Evolutionary conservation across 306 rosid genomes (phyloP).

Genomic region (Parietaria judaica): DNA sequence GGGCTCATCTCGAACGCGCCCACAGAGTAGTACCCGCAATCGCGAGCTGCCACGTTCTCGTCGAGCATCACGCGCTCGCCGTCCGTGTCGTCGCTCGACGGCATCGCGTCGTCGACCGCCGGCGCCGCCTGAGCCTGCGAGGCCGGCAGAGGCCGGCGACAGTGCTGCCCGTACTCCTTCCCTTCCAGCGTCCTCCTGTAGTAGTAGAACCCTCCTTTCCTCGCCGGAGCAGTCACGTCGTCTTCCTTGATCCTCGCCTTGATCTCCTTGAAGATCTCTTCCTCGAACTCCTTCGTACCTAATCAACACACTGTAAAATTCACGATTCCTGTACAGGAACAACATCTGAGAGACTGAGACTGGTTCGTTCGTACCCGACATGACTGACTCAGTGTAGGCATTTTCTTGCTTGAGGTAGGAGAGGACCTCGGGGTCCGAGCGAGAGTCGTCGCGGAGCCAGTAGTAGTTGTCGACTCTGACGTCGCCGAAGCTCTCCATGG

Average conservation of each 20-base stretch:
- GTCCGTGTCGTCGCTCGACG: slow-evolving; percentile 57
- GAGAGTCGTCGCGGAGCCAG: slow-evolving; percentile 89
- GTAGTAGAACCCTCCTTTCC: slow-evolving; percentile 65
- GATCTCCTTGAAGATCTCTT: slow-evolving; percentile 61
- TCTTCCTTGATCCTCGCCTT: slow-evolving; percentile 81
- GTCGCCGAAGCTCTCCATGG: slow-evolving; percentile 70
- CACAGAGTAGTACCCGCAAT: slow-evolving; percentile 44
- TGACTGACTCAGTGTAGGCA: slow-evolving; percentile 43
- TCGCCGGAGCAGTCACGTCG: slow-evolving; percentile 57
- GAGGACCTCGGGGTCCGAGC: slow-evolving; percentile 53
- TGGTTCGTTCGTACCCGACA: slow-evolving; percentile 42
- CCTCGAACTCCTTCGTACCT: slow-evolving; percentile 64
- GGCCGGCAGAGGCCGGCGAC: slow-evolving; percentile 52
- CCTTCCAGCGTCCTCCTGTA: slow-evolving; percentile 56
- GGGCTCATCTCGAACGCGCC: slow-evolving; percentile 74
- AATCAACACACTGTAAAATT: neutral
- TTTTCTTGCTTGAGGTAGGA: slow-evolving; percentile 63
- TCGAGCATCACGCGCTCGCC: slow-evolving; percentile 75
- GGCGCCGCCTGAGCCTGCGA: slow-evolving; percentile 26
- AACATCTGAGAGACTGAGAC: too few species aligned
- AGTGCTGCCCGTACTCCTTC: slow-evolving; percentile 72
- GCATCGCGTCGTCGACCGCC: slow-evolving; percentile 62
- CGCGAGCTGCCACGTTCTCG: slow-evolving; percentile 68
- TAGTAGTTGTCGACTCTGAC: slow-evolving; percentile 71
- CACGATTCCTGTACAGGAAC: neutral